Conservation (phyloP, 1,139 yeast genomes). For the Hyphopichia buzzinii region DNA sequence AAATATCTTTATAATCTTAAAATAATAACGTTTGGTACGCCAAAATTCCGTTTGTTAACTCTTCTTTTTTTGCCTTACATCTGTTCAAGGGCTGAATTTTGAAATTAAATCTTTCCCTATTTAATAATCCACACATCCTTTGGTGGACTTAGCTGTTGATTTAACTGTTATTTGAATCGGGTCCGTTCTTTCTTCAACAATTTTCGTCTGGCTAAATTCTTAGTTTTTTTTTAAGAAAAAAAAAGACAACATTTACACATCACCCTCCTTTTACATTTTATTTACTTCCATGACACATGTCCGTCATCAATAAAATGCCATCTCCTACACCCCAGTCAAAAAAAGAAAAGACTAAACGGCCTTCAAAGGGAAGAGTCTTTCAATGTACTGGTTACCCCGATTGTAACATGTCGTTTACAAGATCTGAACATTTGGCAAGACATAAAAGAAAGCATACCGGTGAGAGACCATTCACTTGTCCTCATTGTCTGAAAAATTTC, state of each 20-base stretch:
- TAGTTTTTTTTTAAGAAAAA: too few species aligned
- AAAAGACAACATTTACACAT: too few species aligned
- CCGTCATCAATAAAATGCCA: background rate
- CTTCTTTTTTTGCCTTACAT: background rate
- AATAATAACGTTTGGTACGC: background rate
- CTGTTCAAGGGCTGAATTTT: background rate
- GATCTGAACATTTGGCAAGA: conserved; percentile 88
- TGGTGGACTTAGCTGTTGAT: too few species aligned
- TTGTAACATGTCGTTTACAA: conserved; percentile 83
- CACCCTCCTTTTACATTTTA: background rate
- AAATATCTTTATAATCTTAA: background rate
- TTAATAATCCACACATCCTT: too few species aligned
- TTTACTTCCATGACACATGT: background rate
- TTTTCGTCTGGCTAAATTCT: too few species aligned
- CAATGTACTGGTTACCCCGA: conserved; percentile 87
- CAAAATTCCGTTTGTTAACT: background rate
- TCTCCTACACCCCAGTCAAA: background rate
- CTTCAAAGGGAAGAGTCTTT: conserved; percentile 62
- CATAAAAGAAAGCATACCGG: conserved; percentile 95
- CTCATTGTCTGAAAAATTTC: conserved; percentile 75
- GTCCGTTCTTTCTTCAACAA: too few species aligned
- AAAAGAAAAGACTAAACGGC: conserved; percentile 22
- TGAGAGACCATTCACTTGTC: conserved; percentile 90
- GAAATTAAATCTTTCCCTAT: too few species aligned
- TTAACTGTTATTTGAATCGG: too few species aligned